Base-by-base conservation (phyloP, 2,329 filamentous ascomycete species). In the Xylogone sp. region DNA sequence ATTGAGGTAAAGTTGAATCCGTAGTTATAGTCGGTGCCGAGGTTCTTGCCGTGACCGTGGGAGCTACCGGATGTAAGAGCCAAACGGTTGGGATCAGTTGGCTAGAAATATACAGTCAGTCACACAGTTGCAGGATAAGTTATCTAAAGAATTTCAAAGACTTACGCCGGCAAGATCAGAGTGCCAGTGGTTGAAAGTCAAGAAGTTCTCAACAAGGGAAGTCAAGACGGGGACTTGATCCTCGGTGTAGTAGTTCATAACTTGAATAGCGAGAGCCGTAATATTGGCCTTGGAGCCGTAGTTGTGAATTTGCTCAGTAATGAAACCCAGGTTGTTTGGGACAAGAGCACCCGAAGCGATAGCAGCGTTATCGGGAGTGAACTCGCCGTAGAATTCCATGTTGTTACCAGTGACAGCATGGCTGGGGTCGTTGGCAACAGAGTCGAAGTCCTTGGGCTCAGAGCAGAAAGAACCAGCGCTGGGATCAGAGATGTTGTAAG, bases 121-220 rank as follows among this genome's bases (percentile, higher is more conserved):
- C 19, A 18, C n/a, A 9, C 3, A 42, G 20, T 18, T 45, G 20
- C 19, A 43, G 16, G 5, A 13, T 21, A 48, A 29, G 7, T n/a
- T n/a, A 19, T 45, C 20, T 20, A 21, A 21, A 16, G 18, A 20
- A 27, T 21, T 34, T n/a, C 19, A 39, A 16, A 16, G 34, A 69
- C 69, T 61, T 62, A 73, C 70, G 4, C 72, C 72, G 2, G 70
- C 69, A 19, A 72, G 57, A 50, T 68, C 69, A 39, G 69, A 71
- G 60, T 71, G 68, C 72, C 72, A 75, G 62, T 71, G 65, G 65
- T 75, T 73, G 50, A 75, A 74, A 10, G 68, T 70, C 12, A 67
- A 58, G 51, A 68, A 75, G 54, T 74, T 69, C 50, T 75, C 64
- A 29, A 66, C 65, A 52, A 75, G 54, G 8, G 62, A 51, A 19